Evolutionary conservation across 78 protist genomes (phyloP), one percentile per base, ranked within the genome.

Genomic region (Capsaspora owczarzaki): DNA sequence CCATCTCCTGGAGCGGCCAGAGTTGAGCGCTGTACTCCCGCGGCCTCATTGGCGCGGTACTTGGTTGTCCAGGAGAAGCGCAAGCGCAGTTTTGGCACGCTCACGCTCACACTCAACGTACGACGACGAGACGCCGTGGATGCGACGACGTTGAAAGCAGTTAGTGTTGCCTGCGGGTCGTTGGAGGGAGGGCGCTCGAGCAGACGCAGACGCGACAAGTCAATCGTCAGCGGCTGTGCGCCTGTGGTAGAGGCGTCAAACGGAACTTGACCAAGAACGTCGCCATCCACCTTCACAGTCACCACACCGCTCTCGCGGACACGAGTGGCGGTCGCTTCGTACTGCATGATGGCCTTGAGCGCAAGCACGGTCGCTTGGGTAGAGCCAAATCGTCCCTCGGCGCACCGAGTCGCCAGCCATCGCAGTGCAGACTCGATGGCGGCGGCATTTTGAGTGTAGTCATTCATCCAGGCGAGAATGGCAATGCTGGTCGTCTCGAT

Each of bases 321-420:
- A 3, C 10, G 66, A 6, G n/a, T 29, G n/a, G 25, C 35, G 4
- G 66, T 29, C 66, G 12, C 66, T 6, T 72, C 81, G 16, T 61
- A 80, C 23, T 5, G 12, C 33, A 80, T 10, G 47, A 80, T 82
- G 14, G 81, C 85, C 66, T 72, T 82, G 63, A 82, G 56, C 31
- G 85, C 85, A n/a, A 82, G n/a, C 23, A 82, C 81, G 43, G 85
- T 82, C 49, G 82, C 43, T 31, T 82, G 85, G 31, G 81, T 82
- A 1, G 61, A 47, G 27, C 85, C 85, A 43, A 82, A 82, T 1
- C 31, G 29, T 1, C 85, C 85, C 14, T 35, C 66, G 29, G 6
- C 31, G 61, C 85, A 82, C n/a, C 49, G 10, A 8, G 71, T 41
- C 40, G 31, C 42, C 8, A 82, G n/a, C 14, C 63, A 82, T 16